A percentile compares a stretch with the other conserved stretches of the same genome.
Evolutionary conservation across 129 eudicot genomes (phyloP).

Genomic region (Tagetes erecta): DNA sequence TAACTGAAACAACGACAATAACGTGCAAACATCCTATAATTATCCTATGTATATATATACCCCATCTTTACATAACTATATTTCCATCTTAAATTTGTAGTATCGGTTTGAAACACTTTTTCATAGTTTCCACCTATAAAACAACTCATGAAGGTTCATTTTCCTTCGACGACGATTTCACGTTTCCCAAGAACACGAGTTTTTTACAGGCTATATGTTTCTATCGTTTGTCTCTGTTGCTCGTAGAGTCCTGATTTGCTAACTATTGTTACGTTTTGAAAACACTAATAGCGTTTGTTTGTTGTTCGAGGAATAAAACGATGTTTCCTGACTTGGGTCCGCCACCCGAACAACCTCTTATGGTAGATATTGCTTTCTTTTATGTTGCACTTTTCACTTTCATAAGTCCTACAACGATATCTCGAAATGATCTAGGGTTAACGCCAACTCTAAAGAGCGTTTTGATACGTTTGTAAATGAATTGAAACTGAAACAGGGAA

Average conservation of each 20-base stretch:
- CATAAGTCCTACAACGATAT: background rate
- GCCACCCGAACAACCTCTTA: slow-evolving; percentile 43
- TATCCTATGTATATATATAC: slow-evolving; percentile 31
- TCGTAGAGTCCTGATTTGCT: slow-evolving; percentile 7
- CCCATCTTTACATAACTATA: slow-evolving; percentile 20
- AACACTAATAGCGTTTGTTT: slow-evolving; percentile 12
- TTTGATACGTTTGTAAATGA: background rate
- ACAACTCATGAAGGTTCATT: slow-evolving; percentile 29
- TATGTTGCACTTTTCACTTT: slow-evolving; percentile 3
- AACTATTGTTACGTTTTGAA: background rate
- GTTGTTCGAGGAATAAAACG: slow-evolving; percentile 20
- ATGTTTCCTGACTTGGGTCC: slow-evolving; percentile 42
- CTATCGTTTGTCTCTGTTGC: slow-evolving; percentile 5
- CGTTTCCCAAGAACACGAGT: slow-evolving; percentile 16
- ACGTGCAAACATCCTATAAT: slow-evolving; percentile 32
- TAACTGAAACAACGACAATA: slow-evolving; percentile 32
- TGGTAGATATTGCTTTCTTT: slow-evolving; percentile 20
- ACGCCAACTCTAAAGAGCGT: background rate
- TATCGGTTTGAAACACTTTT: slow-evolving; percentile 4
- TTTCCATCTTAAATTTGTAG: slow-evolving; percentile 9
- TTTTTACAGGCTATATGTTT: slow-evolving; percentile 15
- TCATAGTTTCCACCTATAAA: slow-evolving; percentile 8
- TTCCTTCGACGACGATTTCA: slow-evolving; percentile 16
- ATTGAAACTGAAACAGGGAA: too few species aligned
- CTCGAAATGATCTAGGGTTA: background rate